phyloP scores from a whole-genome alignment of 2,329 filamentous ascomycete genomes.

The Penicillium sp. region DNA sequence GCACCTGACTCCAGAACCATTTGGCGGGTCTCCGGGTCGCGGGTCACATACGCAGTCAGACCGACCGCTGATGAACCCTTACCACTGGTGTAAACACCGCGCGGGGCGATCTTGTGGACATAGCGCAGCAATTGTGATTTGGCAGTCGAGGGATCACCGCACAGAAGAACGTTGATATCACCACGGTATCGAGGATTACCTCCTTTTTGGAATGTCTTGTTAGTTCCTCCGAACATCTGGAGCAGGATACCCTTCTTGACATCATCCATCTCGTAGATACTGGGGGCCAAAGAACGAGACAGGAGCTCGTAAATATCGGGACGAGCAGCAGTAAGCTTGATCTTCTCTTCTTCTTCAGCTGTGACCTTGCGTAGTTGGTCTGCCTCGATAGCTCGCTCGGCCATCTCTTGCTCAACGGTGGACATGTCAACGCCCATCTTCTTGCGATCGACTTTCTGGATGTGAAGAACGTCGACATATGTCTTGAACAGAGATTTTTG shows the following conservation, averaged over 20 bases:
- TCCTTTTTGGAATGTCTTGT: conserved; percentile 96
- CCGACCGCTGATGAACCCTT: conserved; percentile 76
- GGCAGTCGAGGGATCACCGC: conserved; percentile 92
- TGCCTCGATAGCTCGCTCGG: conserved; percentile 68
- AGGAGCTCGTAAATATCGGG: conserved; percentile 92
- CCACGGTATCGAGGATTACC: conserved; percentile 94
- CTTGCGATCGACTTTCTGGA: conserved; percentile 95
- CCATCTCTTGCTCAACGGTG: conserved; percentile 81
- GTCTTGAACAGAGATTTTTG: conserved; percentile 98
- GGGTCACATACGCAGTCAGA: conserved; percentile 75
- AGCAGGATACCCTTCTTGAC: conserved; percentile 98
- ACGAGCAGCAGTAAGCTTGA: conserved; percentile 75
- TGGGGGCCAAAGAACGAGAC: conserved; percentile 85
- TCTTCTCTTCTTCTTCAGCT: conserved; percentile 86
- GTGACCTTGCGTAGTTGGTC: conserved; percentile 83
- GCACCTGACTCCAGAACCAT: conserved; percentile 75
- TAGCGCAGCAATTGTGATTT: conserved; percentile 96
- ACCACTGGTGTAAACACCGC: conserved; percentile 76
- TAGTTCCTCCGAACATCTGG: conserved; percentile 94
- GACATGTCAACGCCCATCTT: conserved; percentile 88
- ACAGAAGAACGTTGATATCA: conserved; percentile 95
- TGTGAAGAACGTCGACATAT: conserved; percentile 91
- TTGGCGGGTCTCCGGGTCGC: conserved; percentile 72
- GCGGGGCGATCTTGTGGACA: conserved; percentile 95
- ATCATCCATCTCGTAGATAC: conserved; percentile 96